phyloP scores from a whole-genome alignment of 176 grass and related monocot species.

The Lolium multiflorum region DNA sequence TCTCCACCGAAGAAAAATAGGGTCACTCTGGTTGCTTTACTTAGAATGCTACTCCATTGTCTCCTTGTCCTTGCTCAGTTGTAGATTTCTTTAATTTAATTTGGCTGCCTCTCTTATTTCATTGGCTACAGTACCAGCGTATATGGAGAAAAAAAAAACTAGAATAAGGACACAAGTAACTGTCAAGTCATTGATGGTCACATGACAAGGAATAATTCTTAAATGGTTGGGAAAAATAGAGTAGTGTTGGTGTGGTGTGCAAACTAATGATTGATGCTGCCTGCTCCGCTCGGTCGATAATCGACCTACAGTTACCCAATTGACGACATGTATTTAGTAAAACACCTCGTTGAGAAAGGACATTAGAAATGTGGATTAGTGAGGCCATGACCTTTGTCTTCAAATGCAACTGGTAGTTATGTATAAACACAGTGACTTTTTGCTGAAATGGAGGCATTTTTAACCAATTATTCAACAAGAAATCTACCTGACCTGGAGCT shows the following conservation, averaged over 20 bases:
- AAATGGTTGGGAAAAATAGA: constrained; percentile 31
- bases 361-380: too few species aligned
- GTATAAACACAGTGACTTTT: too few species aligned
- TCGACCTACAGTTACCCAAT: constrained; percentile 1
- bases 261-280: constrained; percentile 49
- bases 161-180: constrained; percentile 48
- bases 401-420: too few species aligned
- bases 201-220: constrained; percentile 38
- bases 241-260: background rate
- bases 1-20: constrained; percentile 55
- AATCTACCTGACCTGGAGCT: too few species aligned
- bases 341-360: too few species aligned
- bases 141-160: background rate
- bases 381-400: too few species aligned
- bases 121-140: constrained; percentile 18
- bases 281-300: constrained; percentile 24
- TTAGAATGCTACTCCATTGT: constrained; percentile 36
- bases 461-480: too few species aligned
- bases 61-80: constrained; percentile 22
- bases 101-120: constrained; percentile 6
- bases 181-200: constrained; percentile 48
- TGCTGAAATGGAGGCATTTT: too few species aligned
- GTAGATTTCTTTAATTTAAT: constrained; percentile 13
- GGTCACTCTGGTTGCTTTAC: constrained; percentile 54
- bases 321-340: background rate